Evolutionary conservation across 768 basidiomycete genomes (phyloP).

Genomic region (Lactarius deliciosus): DNA sequence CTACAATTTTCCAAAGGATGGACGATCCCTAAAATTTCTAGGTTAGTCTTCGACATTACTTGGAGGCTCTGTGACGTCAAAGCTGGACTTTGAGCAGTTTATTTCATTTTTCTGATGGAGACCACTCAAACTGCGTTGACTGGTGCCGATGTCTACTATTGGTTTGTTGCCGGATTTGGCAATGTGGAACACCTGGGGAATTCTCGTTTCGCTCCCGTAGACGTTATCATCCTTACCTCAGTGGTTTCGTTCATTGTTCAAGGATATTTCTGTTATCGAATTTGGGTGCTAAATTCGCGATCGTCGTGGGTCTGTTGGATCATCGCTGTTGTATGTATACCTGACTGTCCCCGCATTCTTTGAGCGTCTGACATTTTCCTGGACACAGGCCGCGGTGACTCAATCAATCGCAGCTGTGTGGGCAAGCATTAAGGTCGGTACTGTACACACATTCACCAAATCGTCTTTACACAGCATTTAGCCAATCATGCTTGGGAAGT

Average conservation of each 20-base stretch:
- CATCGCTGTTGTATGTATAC: background rate
- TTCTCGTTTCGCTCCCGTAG: background rate
- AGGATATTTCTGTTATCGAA: background rate
- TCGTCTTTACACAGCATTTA: background rate
- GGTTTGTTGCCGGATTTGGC: background rate
- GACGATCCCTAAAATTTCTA: background rate
- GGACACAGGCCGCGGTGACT: background rate
- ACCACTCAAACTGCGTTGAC: background rate
- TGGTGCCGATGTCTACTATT: background rate
- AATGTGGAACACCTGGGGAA: background rate
- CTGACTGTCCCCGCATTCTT: background rate
- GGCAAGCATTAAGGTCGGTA: background rate
- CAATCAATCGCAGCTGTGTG: background rate
- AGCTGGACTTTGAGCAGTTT: background rate
- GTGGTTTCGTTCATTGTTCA: background rate
- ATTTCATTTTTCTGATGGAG: background rate
- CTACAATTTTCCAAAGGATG: background rate
- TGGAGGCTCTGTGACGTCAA: background rate
- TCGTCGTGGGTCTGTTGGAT: background rate
- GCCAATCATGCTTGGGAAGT: background rate
- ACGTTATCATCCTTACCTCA: background rate
- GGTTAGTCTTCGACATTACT: background rate
- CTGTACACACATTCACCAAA: background rate
- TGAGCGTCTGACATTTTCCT: background rate
- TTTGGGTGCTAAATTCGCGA: background rate